A percentile compares a stretch with the other conserved stretches of the same genome.
phyloP scores from a whole-genome alignment of 495 filamentous ascomycete species.

The Hypoxylon fragiforme region DNA sequence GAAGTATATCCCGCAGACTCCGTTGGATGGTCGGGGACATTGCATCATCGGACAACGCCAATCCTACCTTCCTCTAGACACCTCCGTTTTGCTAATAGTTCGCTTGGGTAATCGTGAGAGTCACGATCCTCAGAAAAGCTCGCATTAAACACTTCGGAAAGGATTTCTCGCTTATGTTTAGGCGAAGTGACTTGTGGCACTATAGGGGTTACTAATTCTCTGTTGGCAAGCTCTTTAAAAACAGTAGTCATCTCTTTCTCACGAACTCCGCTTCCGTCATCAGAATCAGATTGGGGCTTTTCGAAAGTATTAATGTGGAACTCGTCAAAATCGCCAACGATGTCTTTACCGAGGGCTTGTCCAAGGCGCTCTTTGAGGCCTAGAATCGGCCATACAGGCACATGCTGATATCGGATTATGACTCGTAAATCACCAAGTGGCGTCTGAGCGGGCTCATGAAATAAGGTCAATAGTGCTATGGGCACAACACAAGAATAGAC shows the following conservation, averaged over 20 bases:
- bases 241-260: not conserved
- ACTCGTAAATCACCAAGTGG: conserved; percentile 28
- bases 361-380: conserved; percentile 53
- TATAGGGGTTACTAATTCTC: not conserved
- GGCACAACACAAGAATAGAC: conserved; percentile 49
- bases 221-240: not conserved
- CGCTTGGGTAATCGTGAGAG: conserved; percentile 10
- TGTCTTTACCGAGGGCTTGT: conserved; percentile 46
- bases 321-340: conserved; percentile 43
- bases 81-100: conserved; percentile 23
- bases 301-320: conserved; percentile 44
- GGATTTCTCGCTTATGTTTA: conserved; percentile 22
- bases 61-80: conserved; percentile 28
- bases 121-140: conserved; percentile 35
- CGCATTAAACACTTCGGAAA: conserved; percentile 29
- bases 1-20: conserved; percentile 11
- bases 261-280: not conserved
- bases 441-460: conserved; percentile 41
- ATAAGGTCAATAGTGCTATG: conserved; percentile 42
- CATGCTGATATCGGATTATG: conserved; percentile 41
- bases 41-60: conserved; percentile 27
- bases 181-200: not conserved
- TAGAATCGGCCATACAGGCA: conserved; percentile 50
- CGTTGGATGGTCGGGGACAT: conserved; percentile 2
- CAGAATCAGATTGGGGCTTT: not conserved